These are phyloP conservation scores for Arthrobotrys conoides DNA, from an alignment of 2,329 filamentous ascomycete genomes.

Conservation along the genomic window DNA sequence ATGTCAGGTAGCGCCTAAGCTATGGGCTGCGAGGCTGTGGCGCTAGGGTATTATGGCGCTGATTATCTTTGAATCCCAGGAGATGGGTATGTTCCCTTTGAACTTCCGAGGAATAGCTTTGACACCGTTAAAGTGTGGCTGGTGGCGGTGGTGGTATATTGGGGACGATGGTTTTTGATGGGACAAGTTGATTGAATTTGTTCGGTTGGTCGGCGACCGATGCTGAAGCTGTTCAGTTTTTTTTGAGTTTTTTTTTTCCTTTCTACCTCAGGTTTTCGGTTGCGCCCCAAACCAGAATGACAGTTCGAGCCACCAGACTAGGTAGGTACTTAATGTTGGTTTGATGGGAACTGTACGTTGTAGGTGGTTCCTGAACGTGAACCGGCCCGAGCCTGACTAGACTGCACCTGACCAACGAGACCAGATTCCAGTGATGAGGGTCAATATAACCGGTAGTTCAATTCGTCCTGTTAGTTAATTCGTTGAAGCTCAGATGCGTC, in stretches of 20 bases:
- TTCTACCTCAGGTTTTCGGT: constrained; percentile 14
- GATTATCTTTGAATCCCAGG: constrained; percentile 2
- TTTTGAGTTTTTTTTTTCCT: constrained; percentile 50
- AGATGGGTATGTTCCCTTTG: not conserved
- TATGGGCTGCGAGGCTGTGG: constrained; percentile 21
- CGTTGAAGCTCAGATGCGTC: constrained; percentile 36
- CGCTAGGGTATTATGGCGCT: constrained; percentile 27
- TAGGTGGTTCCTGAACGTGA: constrained; percentile 15
- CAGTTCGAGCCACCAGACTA: no score
- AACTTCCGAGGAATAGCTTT: not conserved
- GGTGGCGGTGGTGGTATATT: not conserved
- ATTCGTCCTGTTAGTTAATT: not conserved
- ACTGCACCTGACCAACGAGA: constrained; percentile 5
- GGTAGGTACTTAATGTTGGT: no score
- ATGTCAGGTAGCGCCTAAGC: constrained; percentile 56
- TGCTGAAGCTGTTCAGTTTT: constrained; percentile 45
- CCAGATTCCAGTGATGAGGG: not conserved
- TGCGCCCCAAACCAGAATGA: constrained; percentile 12
- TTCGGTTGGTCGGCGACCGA: constrained; percentile 57
- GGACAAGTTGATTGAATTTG: constrained; percentile 41
- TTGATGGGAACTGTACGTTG: not conserved
- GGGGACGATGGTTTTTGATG: constrained; percentile 25
- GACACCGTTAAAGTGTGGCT: constrained; percentile 35
- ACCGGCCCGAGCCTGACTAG: constrained; percentile 30
- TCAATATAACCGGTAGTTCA: not conserved